Conservation (phyloP, 1,284 basidiomycete species). For the Ceratobasidium sp. region DNA sequence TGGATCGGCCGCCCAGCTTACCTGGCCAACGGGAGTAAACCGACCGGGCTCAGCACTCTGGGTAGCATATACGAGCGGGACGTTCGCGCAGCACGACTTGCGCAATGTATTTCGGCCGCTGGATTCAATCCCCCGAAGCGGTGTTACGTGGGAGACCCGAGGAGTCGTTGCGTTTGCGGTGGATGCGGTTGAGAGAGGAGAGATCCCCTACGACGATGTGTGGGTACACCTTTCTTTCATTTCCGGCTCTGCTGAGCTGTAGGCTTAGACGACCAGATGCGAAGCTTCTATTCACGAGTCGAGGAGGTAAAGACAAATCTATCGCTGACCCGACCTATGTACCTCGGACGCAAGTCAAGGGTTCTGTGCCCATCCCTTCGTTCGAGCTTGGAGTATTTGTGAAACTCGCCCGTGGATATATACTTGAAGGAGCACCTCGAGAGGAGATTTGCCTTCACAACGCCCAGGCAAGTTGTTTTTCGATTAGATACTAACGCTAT, state of each 20-base stretch:
- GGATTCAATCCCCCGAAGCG: constrained; percentile 76
- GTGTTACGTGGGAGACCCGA: constrained; percentile 76
- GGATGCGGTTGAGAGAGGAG: constrained; percentile 70
- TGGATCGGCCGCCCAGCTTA: constrained; percentile 68
- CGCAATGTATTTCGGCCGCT: constrained; percentile 70
- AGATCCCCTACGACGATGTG: constrained; percentile 89
- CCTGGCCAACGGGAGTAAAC: constrained; percentile 23
- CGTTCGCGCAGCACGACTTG: constrained; percentile 84
- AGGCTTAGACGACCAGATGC: constrained; percentile 66
- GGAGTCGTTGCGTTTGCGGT: constrained; percentile 80
- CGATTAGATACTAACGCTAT: not conserved
- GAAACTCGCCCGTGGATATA: constrained; percentile 75
- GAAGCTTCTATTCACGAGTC: constrained; percentile 57
- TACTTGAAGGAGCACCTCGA: constrained; percentile 70
- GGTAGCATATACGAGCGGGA: constrained; percentile 81
- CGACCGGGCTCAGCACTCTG: constrained; percentile 65
- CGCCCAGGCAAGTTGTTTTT: constrained; percentile 52
- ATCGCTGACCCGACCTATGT: constrained; percentile 57
- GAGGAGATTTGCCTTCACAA: constrained; percentile 62
- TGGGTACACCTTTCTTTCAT: constrained; percentile 59
- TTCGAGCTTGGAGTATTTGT: constrained; percentile 67
- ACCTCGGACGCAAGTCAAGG: constrained; percentile 48
- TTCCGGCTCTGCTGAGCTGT: constrained; percentile 28
- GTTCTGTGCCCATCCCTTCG: constrained; percentile 40
- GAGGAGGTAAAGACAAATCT: constrained; percentile 55